phyloP scores from a whole-genome alignment of 805 yeast genomes.

The Limtongia smithiae region DNA sequence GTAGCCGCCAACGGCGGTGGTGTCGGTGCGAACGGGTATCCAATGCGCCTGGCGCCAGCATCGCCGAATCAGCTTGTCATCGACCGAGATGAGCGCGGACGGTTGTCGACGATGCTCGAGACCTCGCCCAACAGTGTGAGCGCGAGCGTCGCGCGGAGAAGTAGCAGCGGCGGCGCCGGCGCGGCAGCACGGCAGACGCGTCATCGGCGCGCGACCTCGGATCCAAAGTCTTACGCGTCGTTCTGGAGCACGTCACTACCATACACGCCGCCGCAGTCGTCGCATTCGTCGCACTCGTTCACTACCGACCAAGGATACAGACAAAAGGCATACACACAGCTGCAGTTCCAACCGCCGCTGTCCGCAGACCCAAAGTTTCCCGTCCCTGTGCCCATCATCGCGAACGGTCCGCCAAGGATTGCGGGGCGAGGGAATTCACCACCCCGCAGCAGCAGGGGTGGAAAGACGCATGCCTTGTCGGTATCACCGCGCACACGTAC shows the following conservation, averaged over 20 bases:
- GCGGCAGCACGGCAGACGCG: too few species aligned
- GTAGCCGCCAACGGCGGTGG: too few species aligned
- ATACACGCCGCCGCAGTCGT: not conserved
- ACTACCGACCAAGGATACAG: not conserved
- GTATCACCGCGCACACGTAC: constrained; percentile 3
- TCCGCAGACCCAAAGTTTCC: constrained; percentile 2
- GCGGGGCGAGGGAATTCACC: not conserved
- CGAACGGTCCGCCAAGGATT: not conserved
- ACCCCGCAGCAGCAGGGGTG: not conserved
- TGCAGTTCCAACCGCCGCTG: constrained; percentile 8
- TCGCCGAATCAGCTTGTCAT: constrained; percentile 7
- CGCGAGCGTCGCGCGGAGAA: not conserved
- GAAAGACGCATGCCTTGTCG: too few species aligned
- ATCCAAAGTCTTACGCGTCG: constrained; percentile 9
- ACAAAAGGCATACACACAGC: constrained; percentile 4
- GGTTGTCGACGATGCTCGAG: constrained; percentile 5
- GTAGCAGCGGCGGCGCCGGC: not conserved
- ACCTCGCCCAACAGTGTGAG: not conserved
- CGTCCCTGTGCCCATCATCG: constrained; percentile 1
- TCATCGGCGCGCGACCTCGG: not conserved
- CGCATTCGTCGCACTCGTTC: not conserved
- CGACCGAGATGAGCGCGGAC: constrained; percentile 8
- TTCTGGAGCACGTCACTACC: constrained; percentile 5
- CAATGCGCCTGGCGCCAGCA: not conserved
- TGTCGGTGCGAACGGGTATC: not conserved